These are phyloP conservation scores for Blastomyces parvus DNA, from an alignment of 2,329 filamentous ascomycete genomes.

Conservation along the genomic window DNA sequence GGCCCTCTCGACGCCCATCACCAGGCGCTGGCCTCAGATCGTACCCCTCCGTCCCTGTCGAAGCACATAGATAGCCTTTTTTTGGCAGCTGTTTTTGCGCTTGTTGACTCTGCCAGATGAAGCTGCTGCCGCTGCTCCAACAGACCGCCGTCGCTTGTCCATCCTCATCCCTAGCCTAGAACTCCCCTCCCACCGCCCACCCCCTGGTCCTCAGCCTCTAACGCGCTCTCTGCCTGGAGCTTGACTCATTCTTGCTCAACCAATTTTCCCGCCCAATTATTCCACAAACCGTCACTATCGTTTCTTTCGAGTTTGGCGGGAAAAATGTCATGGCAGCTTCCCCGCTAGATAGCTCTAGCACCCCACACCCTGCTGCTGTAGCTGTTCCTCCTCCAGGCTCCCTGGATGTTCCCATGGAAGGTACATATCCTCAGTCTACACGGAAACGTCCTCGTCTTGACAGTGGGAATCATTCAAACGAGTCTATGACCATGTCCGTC, in stretches of 20 bases:
- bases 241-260: conserved; percentile 7
- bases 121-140: background rate
- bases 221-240: conserved; percentile 6
- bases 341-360: conserved; percentile 39
- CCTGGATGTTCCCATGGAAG: conserved; percentile 33
- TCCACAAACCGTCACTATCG: background rate
- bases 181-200: background rate
- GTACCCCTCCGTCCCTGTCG: background rate
- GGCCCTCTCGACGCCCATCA: background rate
- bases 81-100: background rate
- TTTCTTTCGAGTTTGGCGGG: conserved; percentile 9
- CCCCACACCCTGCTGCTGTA: conserved; percentile 28
- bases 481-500: conserved; percentile 29
- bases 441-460: conserved; percentile 42
- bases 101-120: background rate
- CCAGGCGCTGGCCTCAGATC: background rate
- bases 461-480: conserved; percentile 32
- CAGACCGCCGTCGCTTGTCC: background rate
- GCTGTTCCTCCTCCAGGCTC: conserved; percentile 20
- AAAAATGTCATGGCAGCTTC: conserved; percentile 39
- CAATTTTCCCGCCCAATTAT: background rate
- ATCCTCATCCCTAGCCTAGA: background rate
- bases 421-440: conserved; percentile 29
- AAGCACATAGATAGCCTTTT: background rate
- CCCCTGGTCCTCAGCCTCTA: background rate